phyloP scores from a whole-genome alignment of 164 flowering plant genomes.

The Macadamia integrifolia region DNA sequence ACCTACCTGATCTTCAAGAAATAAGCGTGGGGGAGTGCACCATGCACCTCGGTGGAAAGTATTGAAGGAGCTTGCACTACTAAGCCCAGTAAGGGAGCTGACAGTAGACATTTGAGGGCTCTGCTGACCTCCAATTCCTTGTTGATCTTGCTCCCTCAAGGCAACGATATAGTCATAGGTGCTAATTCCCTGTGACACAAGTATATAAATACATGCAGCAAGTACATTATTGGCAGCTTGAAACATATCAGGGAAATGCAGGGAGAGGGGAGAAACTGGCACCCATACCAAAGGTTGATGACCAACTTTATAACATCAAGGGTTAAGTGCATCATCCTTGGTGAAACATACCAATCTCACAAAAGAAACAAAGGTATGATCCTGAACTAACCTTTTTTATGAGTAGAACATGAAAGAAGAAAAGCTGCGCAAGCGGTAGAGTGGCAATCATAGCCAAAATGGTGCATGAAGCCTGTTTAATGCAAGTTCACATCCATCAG shows the following conservation, averaged over 20 bases:
- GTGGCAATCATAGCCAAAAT: conserved; percentile 94
- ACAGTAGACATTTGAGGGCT: conserved; percentile 94
- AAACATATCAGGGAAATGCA: no score
- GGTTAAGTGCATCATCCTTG: no score
- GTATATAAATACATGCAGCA: neutral
- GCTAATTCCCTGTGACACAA: conserved; percentile 71
- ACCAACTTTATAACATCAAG: no score
- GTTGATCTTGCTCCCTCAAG: conserved; percentile 93
- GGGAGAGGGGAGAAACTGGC: no score
- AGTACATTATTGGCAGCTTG: neutral
- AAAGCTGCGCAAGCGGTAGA: conserved; percentile 87
- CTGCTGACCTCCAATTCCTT: conserved; percentile 71
- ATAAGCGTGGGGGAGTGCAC: conserved; percentile 97
- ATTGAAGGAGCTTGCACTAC: conserved; percentile 93
- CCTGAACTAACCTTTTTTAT: conserved; percentile 64
- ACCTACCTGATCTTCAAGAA: conserved; percentile 94
- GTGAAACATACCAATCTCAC: neutral
- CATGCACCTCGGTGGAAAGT: conserved; percentile 86
- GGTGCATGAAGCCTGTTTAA: conserved; percentile 77
- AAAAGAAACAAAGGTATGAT: neutral
- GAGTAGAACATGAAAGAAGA: conserved; percentile 97
- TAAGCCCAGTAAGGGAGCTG: conserved; percentile 89
- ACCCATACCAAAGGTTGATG: no score
- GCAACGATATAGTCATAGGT: conserved; percentile 97
- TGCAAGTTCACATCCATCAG: neutral